phyloP scores from a whole-genome alignment of 2,329 filamentous ascomycete genomes.

The Zasmidium angulare region DNA sequence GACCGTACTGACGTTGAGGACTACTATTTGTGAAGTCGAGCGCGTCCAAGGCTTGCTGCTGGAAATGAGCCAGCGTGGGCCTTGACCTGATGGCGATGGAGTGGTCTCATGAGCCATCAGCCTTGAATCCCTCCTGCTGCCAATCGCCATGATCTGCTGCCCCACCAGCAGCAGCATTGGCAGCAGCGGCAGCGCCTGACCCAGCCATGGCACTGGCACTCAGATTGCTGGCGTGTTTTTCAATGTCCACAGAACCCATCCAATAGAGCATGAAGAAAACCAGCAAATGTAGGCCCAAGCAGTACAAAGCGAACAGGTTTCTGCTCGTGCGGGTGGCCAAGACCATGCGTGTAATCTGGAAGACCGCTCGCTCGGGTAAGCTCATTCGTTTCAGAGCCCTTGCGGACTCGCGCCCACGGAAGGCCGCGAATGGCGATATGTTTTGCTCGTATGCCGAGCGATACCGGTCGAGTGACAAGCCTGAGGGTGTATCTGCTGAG shows the following conservation, averaged over 20 bases:
- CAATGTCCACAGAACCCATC: conserved; percentile 69
- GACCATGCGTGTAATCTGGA: conserved; percentile 87
- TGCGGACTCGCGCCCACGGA: conserved; percentile 87
- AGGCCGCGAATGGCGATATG: conserved; percentile 92
- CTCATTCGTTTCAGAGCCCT: conserved; percentile 92
- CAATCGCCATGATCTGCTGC: conserved; percentile 9
- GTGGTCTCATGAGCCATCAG: neutral
- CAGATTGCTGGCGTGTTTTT: conserved; percentile 60
- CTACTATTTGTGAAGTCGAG: no score
- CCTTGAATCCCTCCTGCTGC: conserved; percentile 11
- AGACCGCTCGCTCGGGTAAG: conserved; percentile 83
- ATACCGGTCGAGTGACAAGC: conserved; percentile 77
- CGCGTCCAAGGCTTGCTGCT: no score
- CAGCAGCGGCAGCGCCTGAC: conserved; percentile 29
- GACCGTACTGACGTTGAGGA: no score
- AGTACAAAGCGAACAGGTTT: conserved; percentile 92
- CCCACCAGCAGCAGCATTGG: conserved; percentile 29
- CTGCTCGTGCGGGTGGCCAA: conserved; percentile 85
- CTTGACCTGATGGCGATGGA: no score
- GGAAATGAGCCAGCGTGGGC: no score
- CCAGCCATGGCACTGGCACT: conserved; percentile 41
- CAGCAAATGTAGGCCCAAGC: conserved; percentile 80
- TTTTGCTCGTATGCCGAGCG: conserved; percentile 91
- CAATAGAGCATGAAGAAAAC: conserved; percentile 86
- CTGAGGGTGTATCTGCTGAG: conserved; percentile 58